Base-by-base conservation (phyloP, 768 basidiomycete genomes). In the Rickenella mellea region DNA sequence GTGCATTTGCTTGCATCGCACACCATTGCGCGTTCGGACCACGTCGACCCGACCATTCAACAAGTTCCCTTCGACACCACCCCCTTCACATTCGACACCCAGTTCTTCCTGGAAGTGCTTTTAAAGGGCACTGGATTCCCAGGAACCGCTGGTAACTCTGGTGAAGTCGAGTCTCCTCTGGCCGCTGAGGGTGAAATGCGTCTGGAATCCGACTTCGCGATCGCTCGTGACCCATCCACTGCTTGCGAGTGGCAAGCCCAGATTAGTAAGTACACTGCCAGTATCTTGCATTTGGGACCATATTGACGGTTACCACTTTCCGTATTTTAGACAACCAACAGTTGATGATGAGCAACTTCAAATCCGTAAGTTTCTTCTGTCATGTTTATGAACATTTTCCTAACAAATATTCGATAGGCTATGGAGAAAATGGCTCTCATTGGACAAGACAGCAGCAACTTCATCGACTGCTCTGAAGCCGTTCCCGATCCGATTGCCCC, bases 211-310 rank as follows among this genome's bases (percentile, higher is more conserved):
- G 69, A 73, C 55, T 57, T 55, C 25, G 39, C 24, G 15, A 25
- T 57, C 15, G 46, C 45, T 17, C 48, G 47, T 58, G 68, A 73
- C 54, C 46, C 62, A 4, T 55, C 66, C 32, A 75, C 72, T 20
- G 62, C 68, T 14, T 73, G 72, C 57, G 49, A 51, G 32, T 74
- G 71, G 71, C 72, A 73, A 53, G 56, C 59, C 2, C 61, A 65
- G 46, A 64, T 62, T 25, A 59, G 61, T 15, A 19, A 31, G 9
- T 6, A 22, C n/a, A 19, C 22, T 38, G 26, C 15, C 28, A n/a
- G n/a, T n/a, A n/a, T n/a, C n/a, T 40, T n/a, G n/a, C n/a, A n/a
- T n/a, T n/a, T n/a, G n/a, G n/a, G n/a, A n/a, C n/a, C n/a, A n/a
- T n/a, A n/a, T n/a, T n/a, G n/a, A n/a, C n/a, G n/a, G n/a, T n/a